Conservation (phyloP, 129 eudicot genomes). For the Daucus carota region DNA sequence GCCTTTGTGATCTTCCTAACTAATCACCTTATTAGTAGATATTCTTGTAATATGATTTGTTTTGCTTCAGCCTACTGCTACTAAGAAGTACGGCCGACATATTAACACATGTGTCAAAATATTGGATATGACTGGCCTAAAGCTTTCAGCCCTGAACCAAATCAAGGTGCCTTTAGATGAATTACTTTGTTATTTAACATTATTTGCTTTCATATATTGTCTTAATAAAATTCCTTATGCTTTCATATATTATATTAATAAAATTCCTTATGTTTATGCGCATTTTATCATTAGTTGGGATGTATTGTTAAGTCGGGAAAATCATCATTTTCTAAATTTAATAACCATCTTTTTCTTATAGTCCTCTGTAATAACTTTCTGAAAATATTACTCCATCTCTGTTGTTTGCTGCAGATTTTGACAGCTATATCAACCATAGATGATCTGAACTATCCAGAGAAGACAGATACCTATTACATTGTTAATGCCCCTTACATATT, state of each 20-base stretch:
- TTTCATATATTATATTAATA: too few species aligned
- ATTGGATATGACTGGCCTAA: slow-evolving; percentile 91
- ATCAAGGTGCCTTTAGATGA: slow-evolving; percentile 45
- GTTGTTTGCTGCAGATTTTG: slow-evolving; percentile 51
- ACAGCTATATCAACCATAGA: slow-evolving; percentile 86
- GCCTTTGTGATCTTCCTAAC: slow-evolving; percentile 10
- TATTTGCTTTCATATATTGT: background rate
- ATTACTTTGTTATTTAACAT: background rate
- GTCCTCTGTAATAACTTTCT: background rate
- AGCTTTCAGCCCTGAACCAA: slow-evolving; percentile 78
- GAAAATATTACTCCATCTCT: background rate
- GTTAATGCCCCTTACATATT: slow-evolving; percentile 95
- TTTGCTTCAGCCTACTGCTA: slow-evolving; percentile 58
- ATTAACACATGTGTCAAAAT: slow-evolving; percentile 76
- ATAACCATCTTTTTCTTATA: background rate
- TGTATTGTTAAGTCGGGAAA: background rate
- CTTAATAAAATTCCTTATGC: background rate
- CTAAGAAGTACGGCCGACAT: slow-evolving; percentile 53
- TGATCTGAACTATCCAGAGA: slow-evolving; percentile 98
- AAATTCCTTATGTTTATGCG: background rate
- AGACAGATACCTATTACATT: slow-evolving; percentile 86
- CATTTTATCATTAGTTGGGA: background rate
- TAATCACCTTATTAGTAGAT: slow-evolving; percentile 4
- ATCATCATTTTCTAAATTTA: background rate
- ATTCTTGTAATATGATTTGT: slow-evolving; percentile 4